Evolutionary conservation across 345 rosid species (phyloP).

Genomic region (Syzygium jambos): DNA sequence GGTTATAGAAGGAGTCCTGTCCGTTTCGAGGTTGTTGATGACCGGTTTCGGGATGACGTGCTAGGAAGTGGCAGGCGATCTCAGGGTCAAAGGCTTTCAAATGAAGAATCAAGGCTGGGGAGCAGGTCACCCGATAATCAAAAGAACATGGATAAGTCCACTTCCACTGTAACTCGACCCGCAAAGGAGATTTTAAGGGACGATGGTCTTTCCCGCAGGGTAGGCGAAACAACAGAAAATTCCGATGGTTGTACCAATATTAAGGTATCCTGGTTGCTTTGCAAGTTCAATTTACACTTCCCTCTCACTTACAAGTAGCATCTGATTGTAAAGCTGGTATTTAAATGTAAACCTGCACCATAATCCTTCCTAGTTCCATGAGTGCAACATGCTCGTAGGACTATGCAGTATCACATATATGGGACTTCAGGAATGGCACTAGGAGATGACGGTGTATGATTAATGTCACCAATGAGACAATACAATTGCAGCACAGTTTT

Average conservation of each 20-base stretch:
- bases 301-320: background rate
- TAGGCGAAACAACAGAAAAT: background rate
- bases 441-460: background rate
- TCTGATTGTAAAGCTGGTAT: background rate
- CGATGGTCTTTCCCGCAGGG: background rate
- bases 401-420: background rate
- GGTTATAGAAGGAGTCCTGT: conserved; percentile 41
- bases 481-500: background rate
- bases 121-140: conserved; percentile 39
- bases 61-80: conserved; percentile 22
- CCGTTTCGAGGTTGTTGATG: conserved; percentile 81
- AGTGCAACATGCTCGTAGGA: background rate
- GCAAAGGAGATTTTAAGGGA: conserved; percentile 23
- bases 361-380: background rate
- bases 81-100: conserved; percentile 8
- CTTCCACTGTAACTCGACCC: conserved; percentile 18
- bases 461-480: background rate
- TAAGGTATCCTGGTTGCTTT: conserved; percentile 11
- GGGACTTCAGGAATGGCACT: background rate
- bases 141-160: conserved; percentile 16
- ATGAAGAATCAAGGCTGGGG: conserved; percentile 23
- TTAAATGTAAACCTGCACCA: background rate
- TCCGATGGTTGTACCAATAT: conserved; percentile 5
- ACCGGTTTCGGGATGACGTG: conserved; percentile 55
- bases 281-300: background rate